Evolutionary conservation across 768 basidiomycete species (phyloP), one percentile per base, ranked within the genome.

Genomic region (Amanita pallidorosea): DNA sequence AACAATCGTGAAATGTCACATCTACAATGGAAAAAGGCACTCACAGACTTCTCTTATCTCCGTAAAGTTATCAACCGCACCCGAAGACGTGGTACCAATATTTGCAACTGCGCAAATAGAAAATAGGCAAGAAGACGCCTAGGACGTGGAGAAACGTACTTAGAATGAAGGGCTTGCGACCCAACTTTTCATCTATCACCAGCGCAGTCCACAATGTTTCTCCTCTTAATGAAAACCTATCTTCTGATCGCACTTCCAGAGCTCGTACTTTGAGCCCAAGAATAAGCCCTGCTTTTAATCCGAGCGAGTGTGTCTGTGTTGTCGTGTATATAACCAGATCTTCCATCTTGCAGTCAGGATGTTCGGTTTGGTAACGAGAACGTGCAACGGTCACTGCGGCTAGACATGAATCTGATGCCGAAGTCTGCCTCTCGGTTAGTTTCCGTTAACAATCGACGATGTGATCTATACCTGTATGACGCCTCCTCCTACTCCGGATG

Each of bases 31-130:
- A 25, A 29, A 22, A 22, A 15, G 17, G 9, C 12, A 51, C 57
- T 67, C 75, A 90, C 90, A 68, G 31, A 88, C 76, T 58, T 75
- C 62, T 0, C 77, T 81, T 20, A 96, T 79, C 62, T 96, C 92
- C 5, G 68, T 69, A 13, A 96, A 66, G 45, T 74, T 71, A 60
- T 98, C 94, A 15, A 92, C 73, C 0, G 93, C 89, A 0, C 93
- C 93, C 2, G 91, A 88, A 0, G 84, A 89, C 0, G 94, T 97
- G 1, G 91, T 88, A 0, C 94, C 94, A n/a, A 96, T 74, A 0
- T 93, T 94, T 0, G 81, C 88, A 58, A 94, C 91, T 94, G 22
- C 13, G 43, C 23, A 41, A 34, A 20, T 36, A 12, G 20, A 36
- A 7, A 15, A 33, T 25, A 8, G 11, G 15, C 7, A 11, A 27